Percentiles rank a stretch among this genome's conserved stretches.
phyloP scores from a whole-genome alignment of 331 rosid species.

The Quercus tomentella region DNA sequence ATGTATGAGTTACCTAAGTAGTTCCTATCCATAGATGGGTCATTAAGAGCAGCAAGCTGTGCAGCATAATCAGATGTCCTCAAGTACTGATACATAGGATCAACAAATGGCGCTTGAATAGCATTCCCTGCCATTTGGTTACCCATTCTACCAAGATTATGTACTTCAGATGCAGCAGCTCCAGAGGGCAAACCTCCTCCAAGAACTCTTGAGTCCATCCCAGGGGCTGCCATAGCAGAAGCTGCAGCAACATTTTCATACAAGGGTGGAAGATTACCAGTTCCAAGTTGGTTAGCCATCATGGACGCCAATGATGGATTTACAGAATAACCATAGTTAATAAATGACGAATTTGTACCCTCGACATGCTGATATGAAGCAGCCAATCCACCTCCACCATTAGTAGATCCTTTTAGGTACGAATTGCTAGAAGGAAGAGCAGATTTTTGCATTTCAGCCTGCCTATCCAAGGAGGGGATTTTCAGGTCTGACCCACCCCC shows the following conservation, averaged over 20 bases:
- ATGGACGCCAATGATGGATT: slow-evolving; percentile 71
- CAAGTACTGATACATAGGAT: slow-evolving; percentile 85
- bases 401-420: slow-evolving; percentile 63
- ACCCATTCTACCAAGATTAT: slow-evolving; percentile 64
- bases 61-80: slow-evolving; percentile 86
- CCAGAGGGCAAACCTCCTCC: slow-evolving; percentile 73
- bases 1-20: slow-evolving; percentile 74
- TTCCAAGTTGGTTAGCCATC: slow-evolving; percentile 86
- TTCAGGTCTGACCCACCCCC: slow-evolving; percentile 45
- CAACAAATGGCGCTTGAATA: slow-evolving; percentile 79
- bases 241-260: slow-evolving; percentile 80
- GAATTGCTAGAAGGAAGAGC: slow-evolving; percentile 37
- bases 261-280: slow-evolving; percentile 65
- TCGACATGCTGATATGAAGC: slow-evolving; percentile 72
- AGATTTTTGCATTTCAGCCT: slow-evolving; percentile 50
- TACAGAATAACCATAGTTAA: slow-evolving; percentile 67
- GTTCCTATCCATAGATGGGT: slow-evolving; percentile 68
- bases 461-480: slow-evolving; percentile 51
- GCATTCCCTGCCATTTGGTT: slow-evolving; percentile 63
- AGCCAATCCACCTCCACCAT: slow-evolving; percentile 56
- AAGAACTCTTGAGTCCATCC: slow-evolving; percentile 74
- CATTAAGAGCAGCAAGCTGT: slow-evolving; percentile 74
- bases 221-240: slow-evolving; percentile 65
- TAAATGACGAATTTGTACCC: slow-evolving; percentile 53
- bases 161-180: slow-evolving; percentile 63